Evolutionary conservation across 1,139 yeast genomes (phyloP), one percentile per base, ranked within the genome.

Genomic region (Debaryomycetaceae sp.): DNA sequence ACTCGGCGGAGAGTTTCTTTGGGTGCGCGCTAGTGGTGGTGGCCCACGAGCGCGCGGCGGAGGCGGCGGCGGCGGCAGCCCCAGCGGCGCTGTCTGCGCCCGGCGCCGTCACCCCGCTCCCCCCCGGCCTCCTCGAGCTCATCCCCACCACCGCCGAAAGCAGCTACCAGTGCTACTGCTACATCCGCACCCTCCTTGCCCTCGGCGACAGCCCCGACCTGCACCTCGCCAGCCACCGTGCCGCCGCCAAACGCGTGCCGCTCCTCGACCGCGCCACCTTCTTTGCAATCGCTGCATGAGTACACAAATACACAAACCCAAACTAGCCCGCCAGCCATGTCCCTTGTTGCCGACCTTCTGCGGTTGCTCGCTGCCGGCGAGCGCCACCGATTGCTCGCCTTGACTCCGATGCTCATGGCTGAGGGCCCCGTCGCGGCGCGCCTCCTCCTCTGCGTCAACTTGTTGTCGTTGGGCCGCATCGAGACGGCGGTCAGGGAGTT

Each of bases 81-180:
- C n/a, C n/a, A n/a, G n/a, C n/a, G n/a, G n/a, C n/a, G 16, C 20
- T 10, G 27, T 3, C 18, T 18, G n/a, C 29, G 33, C 4, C 27
- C 27, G 3, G 29, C 35, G 29, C 35, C 4, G 35, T 35, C 23
- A 36, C 33, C 15, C 12, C 10, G 24, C 31, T 61, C 23, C 71
- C 69, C 0, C 30, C 35, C 6, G 36, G 50, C 33, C 36, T 63
- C 17, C 25, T 30, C 10, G 30, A 34, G 3, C 37, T 44, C 10
- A 34, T 63, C 28, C 39, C 36, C 3, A 47, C 51, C 13, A 27
- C 29, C 11, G 20, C 48, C 1, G 33, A 38, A 1, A 38, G 38
- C 14, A 59, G 67, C 33, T 51, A 45, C 38, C 41, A 46, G 16
- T 66, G 72, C 45, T 64, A 60, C 40, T 39, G 43, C 32, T 67